Percentiles rank a stretch among this genome's conserved stretches.
Conservation (phyloP, 2,329 filamentous ascomycete genomes). For the Penicillium sp. region DNA sequence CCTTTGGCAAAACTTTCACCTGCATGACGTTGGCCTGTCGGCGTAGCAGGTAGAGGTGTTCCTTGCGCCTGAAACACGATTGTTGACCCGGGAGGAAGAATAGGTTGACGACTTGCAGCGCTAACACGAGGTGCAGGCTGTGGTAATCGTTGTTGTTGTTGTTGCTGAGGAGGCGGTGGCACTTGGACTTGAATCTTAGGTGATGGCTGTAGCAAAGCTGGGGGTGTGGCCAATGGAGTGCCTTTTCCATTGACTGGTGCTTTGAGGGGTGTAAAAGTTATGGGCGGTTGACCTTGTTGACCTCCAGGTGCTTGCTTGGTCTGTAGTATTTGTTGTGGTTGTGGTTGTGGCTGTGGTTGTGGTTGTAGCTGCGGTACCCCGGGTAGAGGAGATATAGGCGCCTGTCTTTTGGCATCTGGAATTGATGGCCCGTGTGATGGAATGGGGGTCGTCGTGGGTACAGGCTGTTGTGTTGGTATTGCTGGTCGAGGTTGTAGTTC, state of each 20-base stretch:
- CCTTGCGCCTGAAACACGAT: constrained; percentile 26
- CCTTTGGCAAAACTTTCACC: constrained; percentile 18
- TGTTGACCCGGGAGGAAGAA: constrained; percentile 17
- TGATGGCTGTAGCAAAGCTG: constrained; percentile 16
- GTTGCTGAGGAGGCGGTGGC: constrained; percentile 14
- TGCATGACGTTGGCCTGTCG: constrained; percentile 14
- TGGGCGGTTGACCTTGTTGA: constrained; percentile 2
- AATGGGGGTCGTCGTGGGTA: neutral
- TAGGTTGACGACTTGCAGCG: constrained; percentile 3
- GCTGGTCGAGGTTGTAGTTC: constrained; percentile 4
- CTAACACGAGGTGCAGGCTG: constrained; percentile 19
- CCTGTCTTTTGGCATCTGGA: constrained; percentile 3
- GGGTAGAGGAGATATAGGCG: constrained; percentile 5
- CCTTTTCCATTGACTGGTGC: constrained; percentile 20
- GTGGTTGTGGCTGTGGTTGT: neutral
- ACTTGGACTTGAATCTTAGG: constrained; percentile 14
- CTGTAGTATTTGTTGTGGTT: constrained; percentile 1
- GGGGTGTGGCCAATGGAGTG: constrained; percentile 20
- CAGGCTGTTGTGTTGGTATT: constrained; percentile 10
- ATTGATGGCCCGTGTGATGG: neutral
- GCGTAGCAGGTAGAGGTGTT: constrained; percentile 16
- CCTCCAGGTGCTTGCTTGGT: neutral
- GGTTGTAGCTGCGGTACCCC: constrained; percentile 1
- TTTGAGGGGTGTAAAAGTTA: constrained; percentile 16
- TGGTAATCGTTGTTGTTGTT: constrained; percentile 17